Base-by-base conservation (phyloP, 257 asterid species). In the Solanum pennellii region DNA sequence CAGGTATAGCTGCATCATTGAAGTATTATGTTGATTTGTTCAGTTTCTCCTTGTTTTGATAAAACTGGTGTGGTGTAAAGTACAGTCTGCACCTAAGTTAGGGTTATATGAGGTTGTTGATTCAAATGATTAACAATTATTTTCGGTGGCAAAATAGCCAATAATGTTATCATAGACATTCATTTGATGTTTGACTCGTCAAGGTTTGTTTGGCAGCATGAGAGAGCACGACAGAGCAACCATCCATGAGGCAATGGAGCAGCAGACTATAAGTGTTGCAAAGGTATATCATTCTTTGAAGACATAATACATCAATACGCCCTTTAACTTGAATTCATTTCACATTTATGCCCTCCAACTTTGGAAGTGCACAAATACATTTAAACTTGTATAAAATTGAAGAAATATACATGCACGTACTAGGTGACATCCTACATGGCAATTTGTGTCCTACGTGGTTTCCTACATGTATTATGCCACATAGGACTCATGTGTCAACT, bases 221-320 rank as follows among this genome's bases (percentile, higher is more conserved):
- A 97, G 98, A 92, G 96, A 90, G 88, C 99, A 97, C 88, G 99
- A 97, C 87, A 90, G 99, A 88, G 95, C 98, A 89, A 97, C 99
- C 86, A 97, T 97, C 91, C 99, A 97, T 87, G 99, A 97, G 91
- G 99, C 99, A 29, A 97, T 97, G 99, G 99, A 97, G 91, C 99
- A 97, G 92, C 99, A 97, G 92, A 97, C 99, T 16, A 97, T 97
- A 86, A 97, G 99, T 92, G 99, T 97, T 82, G 99, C 99, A 86
- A 97, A 97, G 99, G 99, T 97, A 94, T 82, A 79, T 72, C 69
- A 20, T 88, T 83, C 23, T 60, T 25, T 68, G 7, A 15, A 86
- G 7, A 5, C 39, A 37, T 37, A 37, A 37, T 37, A 37, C 39
- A 5, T 37, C 6, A 37, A 37, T 6, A 37, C 6, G 39, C 39